These are phyloP conservation scores for Fusarium succisae DNA, from an alignment of 2,329 filamentous ascomycete species.

Conservation along the genomic window DNA sequence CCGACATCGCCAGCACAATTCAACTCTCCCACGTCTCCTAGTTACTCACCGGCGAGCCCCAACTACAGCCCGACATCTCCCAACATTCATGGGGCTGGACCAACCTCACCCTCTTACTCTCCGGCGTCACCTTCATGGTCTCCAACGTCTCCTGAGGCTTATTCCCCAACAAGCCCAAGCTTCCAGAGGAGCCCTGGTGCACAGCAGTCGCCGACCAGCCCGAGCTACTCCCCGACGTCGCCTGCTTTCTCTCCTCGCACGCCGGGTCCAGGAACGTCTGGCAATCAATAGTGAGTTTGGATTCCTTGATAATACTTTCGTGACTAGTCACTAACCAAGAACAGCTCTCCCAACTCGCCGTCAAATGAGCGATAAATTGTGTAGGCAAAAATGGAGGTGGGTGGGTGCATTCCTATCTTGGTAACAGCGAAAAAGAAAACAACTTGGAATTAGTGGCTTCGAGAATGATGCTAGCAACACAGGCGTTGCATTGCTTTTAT, in stretches of 20 bases:
- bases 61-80: slow-evolving; percentile 77
- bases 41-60: slow-evolving; percentile 76
- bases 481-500: neutral
- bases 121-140: slow-evolving; percentile 82
- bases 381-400: neutral
- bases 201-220: slow-evolving; percentile 71
- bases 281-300: slow-evolving; percentile 53
- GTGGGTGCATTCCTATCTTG: neutral
- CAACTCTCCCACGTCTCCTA: slow-evolving; percentile 79
- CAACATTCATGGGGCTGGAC: slow-evolving; percentile 55
- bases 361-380: slow-evolving; percentile 46
- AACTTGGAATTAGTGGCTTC: neutral
- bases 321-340: slow-evolving; percentile 39
- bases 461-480: neutral
- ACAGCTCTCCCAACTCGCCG: slow-evolving; percentile 56
- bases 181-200: slow-evolving; percentile 65
- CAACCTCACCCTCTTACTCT: slow-evolving; percentile 69
- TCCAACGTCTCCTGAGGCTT: slow-evolving; percentile 73
- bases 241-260: slow-evolving; percentile 58
- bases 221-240: slow-evolving; percentile 75
- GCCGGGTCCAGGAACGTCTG: slow-evolving; percentile 54
- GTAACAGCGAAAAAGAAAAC: neutral
- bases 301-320: neutral
- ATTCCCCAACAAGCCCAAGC: slow-evolving; percentile 71
- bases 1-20: slow-evolving; percentile 78